phyloP scores from a whole-genome alignment of 257 asterid genomes.

The Thymus quinquecostatus region DNA sequence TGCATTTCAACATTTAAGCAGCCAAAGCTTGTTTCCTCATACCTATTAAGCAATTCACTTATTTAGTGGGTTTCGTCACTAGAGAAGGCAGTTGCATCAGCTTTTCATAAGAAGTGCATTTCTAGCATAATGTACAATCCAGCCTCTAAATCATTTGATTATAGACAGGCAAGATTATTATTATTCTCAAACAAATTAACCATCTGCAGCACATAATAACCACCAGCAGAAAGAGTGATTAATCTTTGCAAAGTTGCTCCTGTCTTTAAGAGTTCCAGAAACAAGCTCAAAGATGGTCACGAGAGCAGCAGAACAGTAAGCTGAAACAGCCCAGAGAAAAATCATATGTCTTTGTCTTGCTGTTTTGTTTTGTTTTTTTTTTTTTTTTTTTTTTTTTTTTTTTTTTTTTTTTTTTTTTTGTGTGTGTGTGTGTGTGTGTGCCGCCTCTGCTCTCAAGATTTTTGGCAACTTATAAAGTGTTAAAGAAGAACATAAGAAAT shows the following conservation, averaged over 20 bases:
- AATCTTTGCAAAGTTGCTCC: neutral
- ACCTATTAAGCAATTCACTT: slow-evolving; percentile 2
- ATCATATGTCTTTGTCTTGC: neutral
- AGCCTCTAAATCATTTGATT: slow-evolving; percentile 7
- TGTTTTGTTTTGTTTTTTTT: neutral
- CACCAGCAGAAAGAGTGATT: neutral
- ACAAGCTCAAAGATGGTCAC: slow-evolving; percentile 21
- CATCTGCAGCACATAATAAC: slow-evolving; percentile 6
- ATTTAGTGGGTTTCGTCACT: slow-evolving; percentile 4
- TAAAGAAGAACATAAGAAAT: slow-evolving; percentile 14
- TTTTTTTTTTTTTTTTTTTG: too few species aligned
- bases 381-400: too few species aligned
- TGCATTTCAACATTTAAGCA: neutral
- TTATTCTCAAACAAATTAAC: neutral
- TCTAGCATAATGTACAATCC: neutral
- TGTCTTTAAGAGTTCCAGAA: slow-evolving; percentile 9
- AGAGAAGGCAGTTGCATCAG: slow-evolving; percentile 2
- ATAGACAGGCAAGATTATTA: neutral
- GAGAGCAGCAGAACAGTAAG: neutral
- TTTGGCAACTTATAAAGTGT: neutral
- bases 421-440: neutral
- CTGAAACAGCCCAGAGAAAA: neutral
- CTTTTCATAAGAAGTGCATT: slow-evolving; percentile 14
- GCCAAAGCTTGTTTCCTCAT: slow-evolving; percentile 1
- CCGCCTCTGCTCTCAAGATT: neutral